phyloP scores from a whole-genome alignment of 1,139 yeast genomes.

The Geotrichum candidum region DNA sequence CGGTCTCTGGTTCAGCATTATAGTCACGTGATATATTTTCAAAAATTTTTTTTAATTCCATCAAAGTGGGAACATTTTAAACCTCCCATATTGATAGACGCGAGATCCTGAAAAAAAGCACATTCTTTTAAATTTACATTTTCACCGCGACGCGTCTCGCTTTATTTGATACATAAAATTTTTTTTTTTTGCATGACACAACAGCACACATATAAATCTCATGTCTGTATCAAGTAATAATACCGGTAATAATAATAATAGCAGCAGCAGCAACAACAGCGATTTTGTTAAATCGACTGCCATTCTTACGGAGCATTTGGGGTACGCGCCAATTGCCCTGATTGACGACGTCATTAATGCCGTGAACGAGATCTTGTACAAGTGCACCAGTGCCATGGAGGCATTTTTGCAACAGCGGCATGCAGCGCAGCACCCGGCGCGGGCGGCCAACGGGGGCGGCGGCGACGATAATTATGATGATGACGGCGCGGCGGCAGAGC shows the following conservation, averaged over 20 bases:
- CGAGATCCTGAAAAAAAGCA: no score
- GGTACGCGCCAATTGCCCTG: constrained; percentile 78
- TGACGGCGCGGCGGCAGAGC: constrained; percentile 20
- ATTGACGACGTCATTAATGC: constrained; percentile 88
- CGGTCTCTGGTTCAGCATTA: no score
- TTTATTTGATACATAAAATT: no score
- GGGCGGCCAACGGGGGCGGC: constrained; percentile 6
- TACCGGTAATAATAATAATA: not conserved
- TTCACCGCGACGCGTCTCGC: no score
- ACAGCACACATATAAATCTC: not conserved
- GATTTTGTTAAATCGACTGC: constrained; percentile 37
- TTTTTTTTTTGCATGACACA: no score
- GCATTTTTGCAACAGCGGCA: constrained; percentile 42
- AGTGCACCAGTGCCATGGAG: constrained; percentile 77
- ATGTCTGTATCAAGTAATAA: not conserved
- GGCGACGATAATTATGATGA: constrained; percentile 19
- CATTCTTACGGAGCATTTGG: constrained; percentile 77
- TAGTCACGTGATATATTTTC: no score
- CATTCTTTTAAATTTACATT: no score
- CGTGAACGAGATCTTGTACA: constrained; percentile 77
- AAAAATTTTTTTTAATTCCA: no score
- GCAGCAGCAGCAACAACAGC: not conserved
- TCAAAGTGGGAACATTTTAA: no score
- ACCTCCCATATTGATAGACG: no score
- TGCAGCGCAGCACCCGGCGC: constrained; percentile 21